A percentile compares a stretch with the other conserved stretches of the same genome.
These are phyloP conservation scores for Ganoderma boninense DNA, from an alignment of 1,284 basidiomycete genomes.

Conservation along the genomic window DNA sequence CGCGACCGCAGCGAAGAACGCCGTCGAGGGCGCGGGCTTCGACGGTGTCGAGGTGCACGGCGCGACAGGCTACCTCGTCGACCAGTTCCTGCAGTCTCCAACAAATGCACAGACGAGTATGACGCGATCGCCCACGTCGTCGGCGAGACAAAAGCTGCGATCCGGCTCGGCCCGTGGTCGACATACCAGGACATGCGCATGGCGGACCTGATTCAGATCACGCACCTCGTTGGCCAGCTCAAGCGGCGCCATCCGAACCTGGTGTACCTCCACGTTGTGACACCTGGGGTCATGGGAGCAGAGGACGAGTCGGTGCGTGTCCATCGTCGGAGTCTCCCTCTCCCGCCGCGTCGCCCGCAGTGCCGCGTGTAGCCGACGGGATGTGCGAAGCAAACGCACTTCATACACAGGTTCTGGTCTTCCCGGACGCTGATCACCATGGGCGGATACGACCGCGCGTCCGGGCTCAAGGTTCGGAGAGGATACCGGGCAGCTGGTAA, in stretches of 20 bases:
- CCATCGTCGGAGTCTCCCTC: too few relatives aligned
- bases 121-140: constrained; percentile 51
- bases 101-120: constrained; percentile 66
- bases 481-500: constrained; percentile 48
- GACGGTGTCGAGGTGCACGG: constrained; percentile 50
- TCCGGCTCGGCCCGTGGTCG: constrained; percentile 41
- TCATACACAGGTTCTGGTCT: constrained; percentile 42
- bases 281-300: constrained; percentile 42
- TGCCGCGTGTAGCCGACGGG: too few relatives aligned
- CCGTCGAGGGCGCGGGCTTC: constrained; percentile 53
- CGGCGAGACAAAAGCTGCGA: constrained; percentile 51
- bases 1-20: constrained; percentile 50
- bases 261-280: constrained; percentile 62
- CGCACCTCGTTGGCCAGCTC: constrained; percentile 47
- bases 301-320: constrained; percentile 13
- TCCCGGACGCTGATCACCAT: constrained; percentile 42
- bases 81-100: constrained; percentile 52
- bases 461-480: constrained; percentile 38
- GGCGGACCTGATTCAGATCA: constrained; percentile 55
- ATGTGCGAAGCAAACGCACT: constrained; percentile 23
- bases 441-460: constrained; percentile 36
- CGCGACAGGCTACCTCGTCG: constrained; percentile 49
- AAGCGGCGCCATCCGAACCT: constrained; percentile 52
- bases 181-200: constrained; percentile 37
- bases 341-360: too few relatives aligned